phyloP scores from a whole-genome alignment of 768 basidiomycete genomes.

The Lactarius indigo region DNA sequence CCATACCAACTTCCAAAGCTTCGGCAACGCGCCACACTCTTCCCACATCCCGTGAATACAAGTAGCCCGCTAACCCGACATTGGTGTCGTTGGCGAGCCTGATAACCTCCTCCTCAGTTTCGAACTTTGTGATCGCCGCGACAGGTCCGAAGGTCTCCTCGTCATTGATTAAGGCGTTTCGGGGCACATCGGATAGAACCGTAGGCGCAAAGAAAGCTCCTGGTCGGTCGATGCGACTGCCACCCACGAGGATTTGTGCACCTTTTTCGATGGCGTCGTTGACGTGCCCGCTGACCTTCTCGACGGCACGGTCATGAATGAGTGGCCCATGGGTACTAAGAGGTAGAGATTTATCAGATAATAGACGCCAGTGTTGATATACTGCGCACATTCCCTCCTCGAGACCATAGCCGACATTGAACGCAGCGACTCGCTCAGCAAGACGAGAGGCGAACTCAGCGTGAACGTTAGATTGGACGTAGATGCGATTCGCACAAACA shows the following conservation, averaged over 20 bases:
- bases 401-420: constrained; percentile 87
- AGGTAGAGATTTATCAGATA: neutral
- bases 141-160: constrained; percentile 98
- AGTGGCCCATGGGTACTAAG: constrained; percentile 89
- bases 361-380: neutral
- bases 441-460: constrained; percentile 89
- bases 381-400: constrained; percentile 64
- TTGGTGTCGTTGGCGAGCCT: constrained; percentile 78
- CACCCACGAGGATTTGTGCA: constrained; percentile 88
- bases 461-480: constrained; percentile 87
- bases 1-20: constrained; percentile 91
- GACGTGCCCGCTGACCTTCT: constrained; percentile 84
- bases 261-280: constrained; percentile 83
- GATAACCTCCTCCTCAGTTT: constrained; percentile 92
- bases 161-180: constrained; percentile 54
- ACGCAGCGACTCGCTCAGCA: constrained; percentile 74
- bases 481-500: constrained; percentile 87
- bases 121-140: constrained; percentile 83
- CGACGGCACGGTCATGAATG: constrained; percentile 80
- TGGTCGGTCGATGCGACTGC: constrained; percentile 55
- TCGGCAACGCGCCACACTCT: constrained; percentile 94
- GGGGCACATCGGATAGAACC: constrained; percentile 79
- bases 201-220: constrained; percentile 83
- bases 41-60: constrained; percentile 84
- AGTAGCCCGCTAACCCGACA: constrained; percentile 91